These are phyloP conservation scores for Cyberlindnera saturnus DNA, from an alignment of 805 yeast genomes.

Conservation along the genomic window DNA sequence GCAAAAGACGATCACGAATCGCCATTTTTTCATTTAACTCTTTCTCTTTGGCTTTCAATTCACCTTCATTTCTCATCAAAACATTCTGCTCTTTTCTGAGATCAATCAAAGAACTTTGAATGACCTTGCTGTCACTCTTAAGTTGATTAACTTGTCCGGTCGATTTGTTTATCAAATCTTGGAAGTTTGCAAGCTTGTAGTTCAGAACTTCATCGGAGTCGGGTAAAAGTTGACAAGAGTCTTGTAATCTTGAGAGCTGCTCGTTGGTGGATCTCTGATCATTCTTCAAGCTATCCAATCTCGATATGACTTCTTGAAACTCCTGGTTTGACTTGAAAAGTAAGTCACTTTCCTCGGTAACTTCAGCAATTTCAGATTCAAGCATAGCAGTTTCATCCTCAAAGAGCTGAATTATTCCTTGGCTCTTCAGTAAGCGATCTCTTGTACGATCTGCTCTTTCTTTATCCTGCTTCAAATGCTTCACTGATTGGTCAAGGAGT, in stretches of 20 bases:
- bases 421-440: constrained; percentile 38
- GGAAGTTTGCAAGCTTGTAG: constrained; percentile 37
- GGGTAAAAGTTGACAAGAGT: constrained; percentile 39
- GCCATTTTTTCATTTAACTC: constrained; percentile 25
- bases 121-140: constrained; percentile 17
- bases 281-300: constrained; percentile 50
- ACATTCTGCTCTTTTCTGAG: constrained; percentile 30
- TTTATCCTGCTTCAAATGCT: constrained; percentile 67
- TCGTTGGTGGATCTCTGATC: constrained; percentile 38
- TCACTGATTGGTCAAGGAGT: constrained; percentile 70
- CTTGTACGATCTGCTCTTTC: constrained; percentile 60
- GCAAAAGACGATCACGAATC: constrained; percentile 11
- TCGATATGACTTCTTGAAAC: constrained; percentile 65
- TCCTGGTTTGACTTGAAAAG: constrained; percentile 76
- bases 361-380: constrained; percentile 41
- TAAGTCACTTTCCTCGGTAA: constrained; percentile 53
- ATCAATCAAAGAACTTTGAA: constrained; percentile 21
- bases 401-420: constrained; percentile 37
- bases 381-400: constrained; percentile 43
- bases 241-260: constrained; percentile 46
- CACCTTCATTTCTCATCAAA: constrained; percentile 48
- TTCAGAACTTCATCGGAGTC: constrained; percentile 38
- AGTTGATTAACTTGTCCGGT: constrained; percentile 22
- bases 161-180: constrained; percentile 24
- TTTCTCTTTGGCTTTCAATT: constrained; percentile 39